phyloP scores from a whole-genome alignment of 2,329 filamentous ascomycete species.

The Cadophora luteo-olivacea region DNA sequence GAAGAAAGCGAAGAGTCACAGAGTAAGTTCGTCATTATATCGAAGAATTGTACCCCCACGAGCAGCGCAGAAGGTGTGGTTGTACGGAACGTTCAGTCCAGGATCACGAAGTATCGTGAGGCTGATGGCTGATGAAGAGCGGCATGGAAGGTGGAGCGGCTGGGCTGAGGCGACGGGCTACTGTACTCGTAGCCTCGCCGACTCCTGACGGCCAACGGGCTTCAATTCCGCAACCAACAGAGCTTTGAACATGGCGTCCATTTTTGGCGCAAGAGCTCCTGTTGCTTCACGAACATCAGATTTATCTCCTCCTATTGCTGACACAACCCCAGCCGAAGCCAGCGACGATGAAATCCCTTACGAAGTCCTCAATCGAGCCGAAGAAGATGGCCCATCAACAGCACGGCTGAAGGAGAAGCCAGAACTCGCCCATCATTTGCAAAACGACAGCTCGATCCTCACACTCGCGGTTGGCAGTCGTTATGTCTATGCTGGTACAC shows the following conservation, averaged over 20 bases:
- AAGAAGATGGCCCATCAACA: slow-evolving; percentile 8
- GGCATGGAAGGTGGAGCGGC: not conserved
- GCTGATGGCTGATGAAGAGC: slow-evolving; percentile 10
- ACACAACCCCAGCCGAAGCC: slow-evolving; percentile 32
- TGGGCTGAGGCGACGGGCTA: not conserved
- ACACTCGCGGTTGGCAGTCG: slow-evolving; percentile 81
- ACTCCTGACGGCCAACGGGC: not conserved
- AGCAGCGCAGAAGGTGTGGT: slow-evolving; percentile 5
- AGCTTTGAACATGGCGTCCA: slow-evolving; percentile 36
- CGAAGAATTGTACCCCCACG: not conserved
- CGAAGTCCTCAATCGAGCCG: slow-evolving; percentile 31
- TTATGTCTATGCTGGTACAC: slow-evolving; percentile 89
- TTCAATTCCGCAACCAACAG: not conserved
- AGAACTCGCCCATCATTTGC: slow-evolving; percentile 75
- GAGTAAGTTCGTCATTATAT: slow-evolving; percentile 14
- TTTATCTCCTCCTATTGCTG: slow-evolving; percentile 28
- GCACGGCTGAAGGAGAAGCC: slow-evolving; percentile 50
- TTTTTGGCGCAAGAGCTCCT: slow-evolving; percentile 33
- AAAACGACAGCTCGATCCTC: slow-evolving; percentile 80
- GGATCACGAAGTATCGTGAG: slow-evolving; percentile 12
- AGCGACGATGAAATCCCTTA: slow-evolving; percentile 36
- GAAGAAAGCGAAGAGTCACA: slow-evolving; percentile 17
- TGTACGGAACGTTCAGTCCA: not conserved
- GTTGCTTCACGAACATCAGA: slow-evolving; percentile 20
- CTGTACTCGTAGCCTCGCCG: slow-evolving; percentile 11